phyloP scores from a whole-genome alignment of 441 rosid species.

The Adansonia grandidieri region DNA sequence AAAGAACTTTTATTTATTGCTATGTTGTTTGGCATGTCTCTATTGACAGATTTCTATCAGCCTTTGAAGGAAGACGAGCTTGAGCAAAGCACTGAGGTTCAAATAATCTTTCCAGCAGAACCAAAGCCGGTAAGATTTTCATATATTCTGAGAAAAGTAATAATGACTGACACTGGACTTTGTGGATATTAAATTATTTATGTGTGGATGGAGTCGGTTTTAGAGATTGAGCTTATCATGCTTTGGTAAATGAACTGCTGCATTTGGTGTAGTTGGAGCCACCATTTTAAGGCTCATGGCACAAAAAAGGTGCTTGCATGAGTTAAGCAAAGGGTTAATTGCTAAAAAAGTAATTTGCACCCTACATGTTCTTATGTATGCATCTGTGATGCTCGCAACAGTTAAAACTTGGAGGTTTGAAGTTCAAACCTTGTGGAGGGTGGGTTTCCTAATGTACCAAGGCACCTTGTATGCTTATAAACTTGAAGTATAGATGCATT shows the following conservation, averaged over 20 bases:
- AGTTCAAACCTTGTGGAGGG: neutral
- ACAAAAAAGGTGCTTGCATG: neutral
- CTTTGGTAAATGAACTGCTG: conserved; percentile 6
- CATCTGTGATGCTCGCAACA: neutral
- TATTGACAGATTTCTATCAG: conserved; percentile 74
- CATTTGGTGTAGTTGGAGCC: neutral
- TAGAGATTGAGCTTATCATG: conserved; percentile 14
- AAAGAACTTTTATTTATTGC: conserved; percentile 9
- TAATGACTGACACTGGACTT: neutral
- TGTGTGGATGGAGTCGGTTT: neutral
- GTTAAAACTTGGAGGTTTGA: neutral
- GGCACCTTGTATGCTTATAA: neutral
- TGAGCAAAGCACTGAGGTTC: conserved; percentile 86
- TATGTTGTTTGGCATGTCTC: conserved; percentile 19
- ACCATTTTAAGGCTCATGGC: neutral
- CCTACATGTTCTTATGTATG: neutral
- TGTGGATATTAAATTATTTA: neutral
- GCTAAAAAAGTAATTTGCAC: neutral
- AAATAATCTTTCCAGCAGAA: conserved; percentile 74
- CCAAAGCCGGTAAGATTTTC: conserved; percentile 68
- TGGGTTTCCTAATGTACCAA: neutral
- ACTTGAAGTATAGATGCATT: neutral
- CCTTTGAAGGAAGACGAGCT: conserved; percentile 88
- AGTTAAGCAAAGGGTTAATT: neutral
- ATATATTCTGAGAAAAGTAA: neutral